Conservation (phyloP, 306 rosid species). For the Oxytropis ochrocephala region DNA sequence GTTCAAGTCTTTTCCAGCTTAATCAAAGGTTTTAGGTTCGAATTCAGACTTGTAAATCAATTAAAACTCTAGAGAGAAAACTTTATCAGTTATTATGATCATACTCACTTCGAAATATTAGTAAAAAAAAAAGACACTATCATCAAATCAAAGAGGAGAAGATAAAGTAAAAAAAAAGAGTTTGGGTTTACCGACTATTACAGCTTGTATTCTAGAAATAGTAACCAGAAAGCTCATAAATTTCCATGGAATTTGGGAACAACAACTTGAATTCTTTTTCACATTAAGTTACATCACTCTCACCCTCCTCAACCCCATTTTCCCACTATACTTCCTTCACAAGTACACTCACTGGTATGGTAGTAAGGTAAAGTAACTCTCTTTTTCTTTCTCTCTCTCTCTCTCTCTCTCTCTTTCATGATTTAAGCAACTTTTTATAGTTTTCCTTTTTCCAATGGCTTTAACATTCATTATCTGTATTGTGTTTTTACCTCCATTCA, state of each 20-base stretch:
- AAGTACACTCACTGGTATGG: constrained; percentile 35
- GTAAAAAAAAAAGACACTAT: too few species aligned
- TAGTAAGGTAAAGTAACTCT: not conserved
- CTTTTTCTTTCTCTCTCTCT: not conserved
- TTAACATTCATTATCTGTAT: constrained; percentile 28
- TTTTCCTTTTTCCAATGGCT: constrained; percentile 22
- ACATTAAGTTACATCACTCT: constrained; percentile 26
- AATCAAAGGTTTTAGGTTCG: too few species aligned
- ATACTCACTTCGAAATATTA: too few species aligned
- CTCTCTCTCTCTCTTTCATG: not conserved
- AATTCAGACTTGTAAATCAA: too few species aligned
- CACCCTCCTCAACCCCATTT: constrained; percentile 20
- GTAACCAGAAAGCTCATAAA: constrained; percentile 40
- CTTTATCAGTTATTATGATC: too few species aligned
- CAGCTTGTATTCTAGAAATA: constrained; percentile 27
- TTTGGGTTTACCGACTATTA: not conserved
- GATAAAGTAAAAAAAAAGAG: not conserved
- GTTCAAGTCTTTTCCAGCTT: too few species aligned
- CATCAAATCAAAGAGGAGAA: not conserved
- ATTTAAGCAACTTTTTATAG: constrained; percentile 21
- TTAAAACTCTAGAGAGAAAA: too few species aligned
- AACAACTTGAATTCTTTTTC: constrained; percentile 23
- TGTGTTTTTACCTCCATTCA: constrained; percentile 32
- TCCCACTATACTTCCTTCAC: constrained; percentile 27
- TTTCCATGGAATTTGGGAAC: constrained; percentile 57